These are phyloP conservation scores for Quercus phellos DNA, from an alignment of 331 rosid species.

Conservation along the genomic window DNA sequence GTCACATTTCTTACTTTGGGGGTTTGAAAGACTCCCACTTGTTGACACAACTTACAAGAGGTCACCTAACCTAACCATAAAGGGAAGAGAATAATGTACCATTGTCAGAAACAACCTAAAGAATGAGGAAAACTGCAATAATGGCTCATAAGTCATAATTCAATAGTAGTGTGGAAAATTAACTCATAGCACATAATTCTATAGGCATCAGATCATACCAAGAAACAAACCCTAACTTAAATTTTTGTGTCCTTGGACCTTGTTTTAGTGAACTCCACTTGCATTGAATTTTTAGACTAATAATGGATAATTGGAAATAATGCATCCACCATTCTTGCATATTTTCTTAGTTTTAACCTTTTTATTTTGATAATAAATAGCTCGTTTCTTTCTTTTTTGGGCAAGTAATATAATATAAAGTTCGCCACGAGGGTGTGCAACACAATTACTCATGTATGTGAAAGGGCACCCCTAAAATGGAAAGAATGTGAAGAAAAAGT, in stretches of 20 bases:
- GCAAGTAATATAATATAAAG: too few relatives aligned
- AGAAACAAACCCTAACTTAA: slow-evolving; percentile 7
- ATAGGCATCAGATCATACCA: neutral
- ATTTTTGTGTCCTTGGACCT: neutral
- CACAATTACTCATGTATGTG: too few relatives aligned
- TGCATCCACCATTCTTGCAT: too few relatives aligned
- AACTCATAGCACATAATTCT: neutral
- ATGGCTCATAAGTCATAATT: neutral
- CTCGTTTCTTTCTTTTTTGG: too few relatives aligned
- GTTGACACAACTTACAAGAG: slow-evolving; percentile 90
- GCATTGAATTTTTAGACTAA: too few relatives aligned
- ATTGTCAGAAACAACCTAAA: slow-evolving; percentile 13
- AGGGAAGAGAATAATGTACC: slow-evolving; percentile 19
- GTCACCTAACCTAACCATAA: slow-evolving; percentile 53
- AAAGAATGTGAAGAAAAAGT: neutral
- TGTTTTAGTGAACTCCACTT: neutral
- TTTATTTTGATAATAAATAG: neutral
- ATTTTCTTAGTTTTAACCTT: neutral
- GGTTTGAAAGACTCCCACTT: slow-evolving; percentile 98
- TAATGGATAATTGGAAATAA: too few relatives aligned
- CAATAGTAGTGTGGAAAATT: neutral
- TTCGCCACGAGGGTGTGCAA: neutral
- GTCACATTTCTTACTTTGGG: slow-evolving; percentile 68
- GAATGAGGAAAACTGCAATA: slow-evolving; percentile 11
- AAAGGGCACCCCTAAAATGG: too few relatives aligned